These are phyloP conservation scores for Ustilago cynodontis DNA, from an alignment of 1,284 basidiomycete species.

Conservation along the genomic window DNA sequence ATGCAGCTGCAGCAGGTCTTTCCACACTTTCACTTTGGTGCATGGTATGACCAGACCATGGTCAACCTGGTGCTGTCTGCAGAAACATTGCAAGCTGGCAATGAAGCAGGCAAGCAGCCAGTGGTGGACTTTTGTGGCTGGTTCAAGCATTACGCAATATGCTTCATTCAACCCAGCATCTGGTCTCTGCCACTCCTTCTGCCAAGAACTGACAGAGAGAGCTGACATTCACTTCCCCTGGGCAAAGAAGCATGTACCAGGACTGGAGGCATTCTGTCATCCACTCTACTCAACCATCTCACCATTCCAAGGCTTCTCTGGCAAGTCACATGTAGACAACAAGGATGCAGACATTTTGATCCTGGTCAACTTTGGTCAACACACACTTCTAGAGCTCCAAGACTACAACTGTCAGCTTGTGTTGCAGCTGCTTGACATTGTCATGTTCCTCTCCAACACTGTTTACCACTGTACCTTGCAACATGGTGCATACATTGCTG, in stretches of 20 bases:
- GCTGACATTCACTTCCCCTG: not conserved
- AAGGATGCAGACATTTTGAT: constrained; percentile 2
- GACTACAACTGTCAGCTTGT: not conserved
- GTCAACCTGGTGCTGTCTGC: too few species aligned
- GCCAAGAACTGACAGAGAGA: not conserved
- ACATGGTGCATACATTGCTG: not conserved
- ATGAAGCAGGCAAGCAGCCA: too few species aligned
- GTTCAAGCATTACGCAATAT: too few species aligned
- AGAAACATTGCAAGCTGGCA: too few species aligned
- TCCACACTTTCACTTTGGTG: too few species aligned
- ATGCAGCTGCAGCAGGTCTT: too few species aligned
- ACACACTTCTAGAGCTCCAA: constrained; percentile 1
- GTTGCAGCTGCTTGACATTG: constrained; percentile 6
- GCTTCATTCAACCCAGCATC: not conserved
- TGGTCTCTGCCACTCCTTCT: not conserved
- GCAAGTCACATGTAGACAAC: not conserved
- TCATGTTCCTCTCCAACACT: not conserved
- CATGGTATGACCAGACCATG: too few species aligned
- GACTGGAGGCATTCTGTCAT: not conserved
- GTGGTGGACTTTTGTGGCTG: too few species aligned
- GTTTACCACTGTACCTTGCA: not conserved
- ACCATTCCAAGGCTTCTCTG: constrained; percentile 1
- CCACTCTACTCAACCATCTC: constrained; percentile 6
- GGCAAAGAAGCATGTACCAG: not conserved
- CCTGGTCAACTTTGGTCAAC: not conserved